Evolutionary conservation across 1,284 basidiomycete species (phyloP).

Genomic region (Cryptococcus jaspeensis): DNA sequence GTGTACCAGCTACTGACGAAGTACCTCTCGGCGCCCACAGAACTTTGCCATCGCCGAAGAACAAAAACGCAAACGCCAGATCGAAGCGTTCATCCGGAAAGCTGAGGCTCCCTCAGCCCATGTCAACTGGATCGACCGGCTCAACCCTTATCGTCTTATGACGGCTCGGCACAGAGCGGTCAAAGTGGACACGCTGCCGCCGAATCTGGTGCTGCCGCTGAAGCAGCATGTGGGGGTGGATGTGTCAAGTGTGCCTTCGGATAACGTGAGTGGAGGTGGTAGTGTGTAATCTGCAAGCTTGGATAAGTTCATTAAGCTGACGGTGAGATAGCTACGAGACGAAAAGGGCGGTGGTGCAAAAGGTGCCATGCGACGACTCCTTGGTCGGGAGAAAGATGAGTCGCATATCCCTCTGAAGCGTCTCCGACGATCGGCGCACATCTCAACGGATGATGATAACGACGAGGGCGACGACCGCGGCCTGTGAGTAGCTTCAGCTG

Average conservation of each 20-base stretch:
- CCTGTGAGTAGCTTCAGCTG: constrained; percentile 24
- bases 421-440: constrained; percentile 13
- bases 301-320: background rate
- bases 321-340: background rate
- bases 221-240: constrained; percentile 71
- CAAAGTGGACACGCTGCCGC: constrained; percentile 67
- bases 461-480: constrained; percentile 38
- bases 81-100: constrained; percentile 58
- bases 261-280: constrained; percentile 5
- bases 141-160: constrained; percentile 88
- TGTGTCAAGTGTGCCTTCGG: constrained; percentile 39
- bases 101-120: constrained; percentile 51
- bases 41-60: constrained; percentile 94
- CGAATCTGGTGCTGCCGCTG: constrained; percentile 70
- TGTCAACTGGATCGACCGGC: constrained; percentile 67
- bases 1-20: too few relatives aligned
- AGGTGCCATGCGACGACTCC: constrained; percentile 28
- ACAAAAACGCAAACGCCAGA: constrained; percentile 79
- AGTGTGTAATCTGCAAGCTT: too few relatives aligned
- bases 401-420: constrained; percentile 17
- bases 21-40: constrained; percentile 41
- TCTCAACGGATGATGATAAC: constrained; percentile 25
- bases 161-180: constrained; percentile 70
- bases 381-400: constrained; percentile 32
- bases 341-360: constrained; percentile 14